These are phyloP conservation scores for Aechmea fasciata DNA, from an alignment of 176 grass and related monocot genomes.

Conservation along the genomic window DNA sequence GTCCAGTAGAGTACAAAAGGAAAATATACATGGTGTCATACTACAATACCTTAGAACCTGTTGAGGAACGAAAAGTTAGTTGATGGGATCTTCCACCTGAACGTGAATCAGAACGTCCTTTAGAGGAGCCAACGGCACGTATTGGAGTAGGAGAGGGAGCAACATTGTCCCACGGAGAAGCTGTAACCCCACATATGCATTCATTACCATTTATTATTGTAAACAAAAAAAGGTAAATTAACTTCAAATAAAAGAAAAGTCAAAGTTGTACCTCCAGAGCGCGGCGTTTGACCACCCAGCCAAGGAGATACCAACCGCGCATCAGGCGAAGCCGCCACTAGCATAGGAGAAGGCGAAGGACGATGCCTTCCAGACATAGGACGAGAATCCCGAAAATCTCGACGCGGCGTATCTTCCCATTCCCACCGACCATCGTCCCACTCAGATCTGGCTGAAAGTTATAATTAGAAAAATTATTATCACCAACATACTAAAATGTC, in stretches of 20 bases:
- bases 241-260: conserved; percentile 2
- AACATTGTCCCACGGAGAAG: conserved; percentile 71
- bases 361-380: conserved; percentile 43
- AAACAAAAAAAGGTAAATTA: conserved; percentile 11
- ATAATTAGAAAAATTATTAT: conserved; percentile 10
- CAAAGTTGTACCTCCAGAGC: conserved; percentile 30
- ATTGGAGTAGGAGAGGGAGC: conserved; percentile 81
- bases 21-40: background rate
- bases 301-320: conserved; percentile 91
- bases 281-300: conserved; percentile 64
- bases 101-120: conserved; percentile 50
- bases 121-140: conserved; percentile 70
- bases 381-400: conserved; percentile 41
- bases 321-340: conserved; percentile 83
- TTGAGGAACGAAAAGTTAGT: conserved; percentile 38
- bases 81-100: conserved; percentile 62
- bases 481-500: background rate
- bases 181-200: conserved; percentile 27
- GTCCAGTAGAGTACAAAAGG: background rate
- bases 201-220: background rate
- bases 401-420: conserved; percentile 88
- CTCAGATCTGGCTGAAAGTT: conserved; percentile 55
- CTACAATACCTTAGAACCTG: conserved; percentile 47
- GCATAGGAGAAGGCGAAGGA: conserved; percentile 68
- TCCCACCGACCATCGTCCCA: conserved; percentile 88